Base-by-base conservation (phyloP, 140 eudicot genomes). In the Bidens hawaiensis region DNA sequence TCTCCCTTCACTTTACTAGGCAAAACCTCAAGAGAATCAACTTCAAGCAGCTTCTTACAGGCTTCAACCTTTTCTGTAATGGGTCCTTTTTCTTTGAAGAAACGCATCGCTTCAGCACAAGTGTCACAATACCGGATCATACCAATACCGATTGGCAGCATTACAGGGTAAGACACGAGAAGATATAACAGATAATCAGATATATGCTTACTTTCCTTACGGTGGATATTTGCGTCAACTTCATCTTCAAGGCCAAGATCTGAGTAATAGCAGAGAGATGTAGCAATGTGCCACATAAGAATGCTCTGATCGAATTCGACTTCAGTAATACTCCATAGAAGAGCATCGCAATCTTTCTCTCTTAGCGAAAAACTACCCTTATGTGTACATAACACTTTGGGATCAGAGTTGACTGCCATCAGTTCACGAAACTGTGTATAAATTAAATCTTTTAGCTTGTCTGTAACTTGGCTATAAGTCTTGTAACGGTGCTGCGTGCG, bases 71-170 rank as follows among this genome's bases (percentile, higher is more conserved):
- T 75, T n/a, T 36, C 60, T 23, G 41, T 9, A 21, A 38, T 52
- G 2, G 47, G 23, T 2, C 60, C 68, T 71, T 69, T 76, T 26
- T 67, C 76, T 13, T 70, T 52, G 65, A 83, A 77, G 62, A 83
- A 83, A 34, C 77, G 81, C 62, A 6, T 52, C 43, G 79, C 86
- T 33, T 80, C 86, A 14, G 83, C 86, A 64, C 83, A 70, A 0
- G 90, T 83, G 66, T 80, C 90, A 3, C 83, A 75, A 54, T 72
- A 79, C 68, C 85, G 67, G 55, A 83, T 83, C 79, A 83, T 53
- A 11, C 90, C 90, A 47, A 83, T 76, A 49, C 90, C 90, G n/a
- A 79, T 51, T 6, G 90, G 90, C 76, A 83, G 26, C 86, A 83
- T 83, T 22, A 57, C 79, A 36, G 90, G 83, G 33, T 71, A 61